A percentile compares a stretch with the other conserved stretches of the same genome.
Conservation (phyloP, 768 basidiomycete species). For the Dacryopinax primogenitus region DNA sequence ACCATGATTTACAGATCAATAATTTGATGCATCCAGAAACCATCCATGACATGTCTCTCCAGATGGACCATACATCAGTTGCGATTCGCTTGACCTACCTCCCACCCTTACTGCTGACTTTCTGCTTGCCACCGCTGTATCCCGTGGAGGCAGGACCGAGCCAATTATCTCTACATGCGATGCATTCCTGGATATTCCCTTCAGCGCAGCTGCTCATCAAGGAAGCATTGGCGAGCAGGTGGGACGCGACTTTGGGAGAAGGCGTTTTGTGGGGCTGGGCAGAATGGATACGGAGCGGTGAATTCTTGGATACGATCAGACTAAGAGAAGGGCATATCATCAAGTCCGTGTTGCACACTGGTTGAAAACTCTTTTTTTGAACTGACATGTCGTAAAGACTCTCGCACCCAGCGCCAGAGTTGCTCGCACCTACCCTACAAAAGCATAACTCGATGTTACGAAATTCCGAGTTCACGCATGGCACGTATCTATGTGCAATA, state of each 20-base stretch:
- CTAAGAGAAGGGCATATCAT: slow-evolving; percentile 26
- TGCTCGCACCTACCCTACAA: slow-evolving; percentile 38
- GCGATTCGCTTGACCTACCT: slow-evolving; percentile 33
- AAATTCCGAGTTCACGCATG: slow-evolving; percentile 44
- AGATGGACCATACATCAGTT: slow-evolving; percentile 20
- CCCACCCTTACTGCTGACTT: slow-evolving; percentile 49
- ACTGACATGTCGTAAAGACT: slow-evolving; percentile 30
- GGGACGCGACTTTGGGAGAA: slow-evolving; percentile 37
- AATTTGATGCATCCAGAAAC: slow-evolving; percentile 6
- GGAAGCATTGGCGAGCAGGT: slow-evolving; percentile 38
- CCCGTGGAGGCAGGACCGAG: slow-evolving; percentile 42
- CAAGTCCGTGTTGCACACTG: slow-evolving; percentile 31
- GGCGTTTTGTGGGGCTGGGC: slow-evolving; percentile 57
- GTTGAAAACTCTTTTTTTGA: neutral
- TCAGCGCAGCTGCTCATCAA: slow-evolving; percentile 26
- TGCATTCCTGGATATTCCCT: slow-evolving; percentile 43
- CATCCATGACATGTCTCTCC: neutral
- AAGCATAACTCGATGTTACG: slow-evolving; percentile 38
- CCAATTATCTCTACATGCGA: slow-evolving; percentile 42
- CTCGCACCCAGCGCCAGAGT: slow-evolving; percentile 42
- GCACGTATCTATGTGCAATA: slow-evolving; percentile 59
- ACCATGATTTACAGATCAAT: slow-evolving; percentile 10
- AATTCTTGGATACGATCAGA: slow-evolving; percentile 42
- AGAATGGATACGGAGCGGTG: slow-evolving; percentile 54
- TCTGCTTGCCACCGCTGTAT: slow-evolving; percentile 43